A percentile compares a stretch with the other conserved stretches of the same genome.
Conservation (phyloP, 1,284 basidiomycete genomes). For the Heterobasidion annosum region DNA sequence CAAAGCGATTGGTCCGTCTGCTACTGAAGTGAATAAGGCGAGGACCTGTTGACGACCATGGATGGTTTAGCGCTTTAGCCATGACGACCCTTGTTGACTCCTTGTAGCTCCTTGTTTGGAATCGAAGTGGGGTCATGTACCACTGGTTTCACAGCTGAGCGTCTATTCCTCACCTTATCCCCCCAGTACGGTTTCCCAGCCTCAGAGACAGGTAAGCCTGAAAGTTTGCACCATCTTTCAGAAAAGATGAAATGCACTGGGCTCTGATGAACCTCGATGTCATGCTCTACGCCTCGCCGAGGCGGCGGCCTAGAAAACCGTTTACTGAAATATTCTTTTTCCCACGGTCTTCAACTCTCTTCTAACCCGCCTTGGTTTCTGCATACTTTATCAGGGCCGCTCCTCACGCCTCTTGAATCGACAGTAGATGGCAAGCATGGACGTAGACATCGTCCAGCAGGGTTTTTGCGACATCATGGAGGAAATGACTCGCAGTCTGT, state of each 20-base stretch:
- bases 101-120: no score
- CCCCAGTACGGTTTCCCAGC: neutral
- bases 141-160: no score
- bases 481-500: conserved; percentile 56
- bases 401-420: neutral
- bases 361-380: neutral
- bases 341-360: neutral
- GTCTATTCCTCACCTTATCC: no score
- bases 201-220: no score
- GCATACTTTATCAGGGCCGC: neutral
- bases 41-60: neutral
- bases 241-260: conserved; percentile 79
- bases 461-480: conserved; percentile 37
- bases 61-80: neutral
- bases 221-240: neutral
- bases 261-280: conserved; percentile 64
- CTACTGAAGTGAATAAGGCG: neutral
- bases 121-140: no score
- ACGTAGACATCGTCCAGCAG: conserved; percentile 11
- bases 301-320: conserved; percentile 86
- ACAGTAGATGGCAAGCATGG: conserved; percentile 5
- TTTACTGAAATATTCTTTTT: conserved; percentile 50
- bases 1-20: no score
- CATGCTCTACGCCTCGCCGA: conserved; percentile 60
- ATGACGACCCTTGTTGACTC: conserved; percentile 2